Conservation (phyloP, 2,329 filamentous ascomycete species). For the Exophiala sp. region DNA sequence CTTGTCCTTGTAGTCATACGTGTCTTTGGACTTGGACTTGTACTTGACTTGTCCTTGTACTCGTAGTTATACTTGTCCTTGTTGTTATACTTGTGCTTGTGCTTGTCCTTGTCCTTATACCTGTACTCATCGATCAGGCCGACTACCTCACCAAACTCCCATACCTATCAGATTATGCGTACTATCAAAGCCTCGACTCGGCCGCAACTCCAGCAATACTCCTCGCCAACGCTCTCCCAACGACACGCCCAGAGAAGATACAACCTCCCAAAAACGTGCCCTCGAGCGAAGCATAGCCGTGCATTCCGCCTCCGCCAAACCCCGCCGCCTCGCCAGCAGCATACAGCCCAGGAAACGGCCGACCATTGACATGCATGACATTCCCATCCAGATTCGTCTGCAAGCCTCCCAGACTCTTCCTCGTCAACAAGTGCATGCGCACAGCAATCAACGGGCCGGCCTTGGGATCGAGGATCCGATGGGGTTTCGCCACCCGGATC, state of each 20-base stretch:
- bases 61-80: too few species aligned
- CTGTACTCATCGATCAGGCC: too few species aligned
- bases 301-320: slow-evolving; percentile 54
- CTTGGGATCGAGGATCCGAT: slow-evolving; percentile 49
- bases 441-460: slow-evolving; percentile 57
- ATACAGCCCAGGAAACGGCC: slow-evolving; percentile 34
- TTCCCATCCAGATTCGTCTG: slow-evolving; percentile 37
- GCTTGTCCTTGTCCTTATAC: too few species aligned
- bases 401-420: slow-evolving; percentile 52
- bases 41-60: too few species aligned
- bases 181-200: background rate
- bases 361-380: slow-evolving; percentile 36
- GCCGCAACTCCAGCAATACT: background rate
- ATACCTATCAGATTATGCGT: too few species aligned
- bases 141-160: too few species aligned
- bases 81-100: too few species aligned
- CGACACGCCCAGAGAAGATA: slow-evolving; percentile 56
- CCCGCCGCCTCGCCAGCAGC: slow-evolving; percentile 20
- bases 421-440: slow-evolving; percentile 54
- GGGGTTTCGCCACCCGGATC: slow-evolving; percentile 50
- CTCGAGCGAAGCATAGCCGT: slow-evolving; percentile 58
- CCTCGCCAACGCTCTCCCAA: slow-evolving; percentile 46
- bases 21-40: too few species aligned
- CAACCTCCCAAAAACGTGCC: slow-evolving; percentile 59
- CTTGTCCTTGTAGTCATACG: too few species aligned